A percentile compares a stretch with the other conserved stretches of the same genome.
Conservation (phyloP, 257 asterid genomes). For the Ophiorrhiza pumila region DNA sequence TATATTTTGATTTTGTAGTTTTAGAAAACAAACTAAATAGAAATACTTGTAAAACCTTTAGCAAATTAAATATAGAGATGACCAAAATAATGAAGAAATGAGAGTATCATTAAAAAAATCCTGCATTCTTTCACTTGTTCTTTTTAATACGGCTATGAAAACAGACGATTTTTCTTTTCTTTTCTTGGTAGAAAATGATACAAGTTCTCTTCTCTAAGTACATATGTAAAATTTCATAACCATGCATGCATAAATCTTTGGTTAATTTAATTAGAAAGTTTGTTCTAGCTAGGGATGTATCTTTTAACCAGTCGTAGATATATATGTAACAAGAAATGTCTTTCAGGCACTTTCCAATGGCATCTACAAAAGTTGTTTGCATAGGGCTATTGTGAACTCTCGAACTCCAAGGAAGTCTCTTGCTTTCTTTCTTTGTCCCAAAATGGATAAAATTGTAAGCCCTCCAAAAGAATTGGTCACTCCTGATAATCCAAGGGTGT, state of each 20-base stretch:
- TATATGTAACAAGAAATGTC: too few species aligned
- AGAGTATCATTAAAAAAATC: neutral
- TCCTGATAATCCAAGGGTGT: constrained; percentile 41
- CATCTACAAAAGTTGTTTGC: constrained; percentile 76
- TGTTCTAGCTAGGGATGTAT: neutral
- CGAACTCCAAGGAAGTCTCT: constrained; percentile 52
- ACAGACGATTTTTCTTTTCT: too few species aligned
- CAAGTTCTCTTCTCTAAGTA: too few species aligned
- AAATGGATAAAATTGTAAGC: constrained; percentile 43
- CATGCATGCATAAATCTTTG: neutral
- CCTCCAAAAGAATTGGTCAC: constrained; percentile 54
- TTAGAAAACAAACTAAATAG: too few species aligned
- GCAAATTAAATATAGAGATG: neutral
- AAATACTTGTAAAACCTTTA: neutral
- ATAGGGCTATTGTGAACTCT: constrained; percentile 68
- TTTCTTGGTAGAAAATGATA: too few species aligned
- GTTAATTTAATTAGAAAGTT: too few species aligned
- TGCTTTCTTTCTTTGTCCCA: constrained; percentile 75
- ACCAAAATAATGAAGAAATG: neutral
- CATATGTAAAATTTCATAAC: too few species aligned
- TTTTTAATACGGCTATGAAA: neutral
- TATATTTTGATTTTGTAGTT: too few species aligned
- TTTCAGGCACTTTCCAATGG: constrained; percentile 82
- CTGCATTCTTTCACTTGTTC: neutral
- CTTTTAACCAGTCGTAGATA: too few species aligned